Evolutionary conservation across 306 rosid genomes (phyloP).

Genomic region (Morella rubra): DNA sequence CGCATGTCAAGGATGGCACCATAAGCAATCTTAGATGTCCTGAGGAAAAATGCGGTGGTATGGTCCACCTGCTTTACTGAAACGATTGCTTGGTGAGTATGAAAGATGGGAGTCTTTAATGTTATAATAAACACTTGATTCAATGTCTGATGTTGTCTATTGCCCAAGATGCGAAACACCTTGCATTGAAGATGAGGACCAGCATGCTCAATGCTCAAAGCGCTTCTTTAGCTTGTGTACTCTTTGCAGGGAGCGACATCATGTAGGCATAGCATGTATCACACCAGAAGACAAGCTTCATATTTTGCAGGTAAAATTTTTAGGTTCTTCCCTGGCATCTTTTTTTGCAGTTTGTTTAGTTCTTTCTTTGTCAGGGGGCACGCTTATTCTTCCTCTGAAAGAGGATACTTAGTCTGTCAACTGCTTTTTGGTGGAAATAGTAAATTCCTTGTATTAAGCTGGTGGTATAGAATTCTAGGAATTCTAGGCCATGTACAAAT

Average conservation of each 20-base stretch:
- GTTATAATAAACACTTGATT: conserved; percentile 68
- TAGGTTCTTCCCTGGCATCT: background rate
- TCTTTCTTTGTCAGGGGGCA: background rate
- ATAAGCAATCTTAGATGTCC: conserved; percentile 70
- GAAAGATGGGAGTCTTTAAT: conserved; percentile 82
- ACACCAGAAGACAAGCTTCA: conserved; percentile 67
- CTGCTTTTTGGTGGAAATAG: background rate
- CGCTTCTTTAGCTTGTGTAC: conserved; percentile 90
- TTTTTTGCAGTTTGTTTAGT: no score
- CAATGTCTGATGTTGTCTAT: conserved; percentile 75
- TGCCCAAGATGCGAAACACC: conserved; percentile 94
- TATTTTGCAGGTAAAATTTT: conserved; percentile 61
- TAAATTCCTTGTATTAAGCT: background rate
- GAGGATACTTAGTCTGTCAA: no score
- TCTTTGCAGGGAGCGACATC: conserved; percentile 80
- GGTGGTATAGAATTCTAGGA: background rate
- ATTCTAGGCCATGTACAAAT: no score
- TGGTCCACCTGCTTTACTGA: conserved; percentile 69
- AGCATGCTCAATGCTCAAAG: conserved; percentile 80
- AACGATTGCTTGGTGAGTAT: conserved; percentile 64
- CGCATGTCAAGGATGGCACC: conserved; percentile 86
- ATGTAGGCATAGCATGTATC: conserved; percentile 77
- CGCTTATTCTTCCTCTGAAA: no score
- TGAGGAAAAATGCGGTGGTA: conserved; percentile 57
- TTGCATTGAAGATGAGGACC: conserved; percentile 78